Conservation (phyloP, 352 stramenopile species). For the Peronospora belbahrii region DNA sequence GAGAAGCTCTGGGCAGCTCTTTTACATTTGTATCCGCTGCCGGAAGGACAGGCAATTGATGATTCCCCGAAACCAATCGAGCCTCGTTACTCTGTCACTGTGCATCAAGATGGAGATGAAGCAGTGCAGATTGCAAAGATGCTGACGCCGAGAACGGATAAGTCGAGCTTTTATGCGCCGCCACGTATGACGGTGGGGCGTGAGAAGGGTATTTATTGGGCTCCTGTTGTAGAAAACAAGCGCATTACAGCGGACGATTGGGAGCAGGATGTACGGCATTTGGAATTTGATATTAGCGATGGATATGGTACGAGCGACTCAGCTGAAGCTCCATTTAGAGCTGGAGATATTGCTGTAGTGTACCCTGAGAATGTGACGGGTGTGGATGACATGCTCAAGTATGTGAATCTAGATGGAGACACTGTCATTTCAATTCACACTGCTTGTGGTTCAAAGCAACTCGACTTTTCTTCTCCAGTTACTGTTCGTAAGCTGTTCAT, state of each 20-base stretch:
- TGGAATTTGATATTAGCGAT: slow-evolving; percentile 52
- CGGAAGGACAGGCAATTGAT: slow-evolving; percentile 49
- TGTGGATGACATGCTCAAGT: slow-evolving; percentile 62
- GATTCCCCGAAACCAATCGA: slow-evolving; percentile 50
- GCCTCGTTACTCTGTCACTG: slow-evolving; percentile 35
- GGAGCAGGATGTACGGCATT: slow-evolving; percentile 75
- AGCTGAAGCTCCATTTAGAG: slow-evolving; percentile 28
- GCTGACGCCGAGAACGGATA: slow-evolving; percentile 22
- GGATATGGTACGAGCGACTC: not conserved
- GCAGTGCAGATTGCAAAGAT: slow-evolving; percentile 9
- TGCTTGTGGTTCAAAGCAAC: slow-evolving; percentile 37
- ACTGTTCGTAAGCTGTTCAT: slow-evolving; percentile 63
- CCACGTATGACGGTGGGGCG: slow-evolving; percentile 34
- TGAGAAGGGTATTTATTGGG: slow-evolving; percentile 41
- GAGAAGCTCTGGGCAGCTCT: slow-evolving; percentile 59
- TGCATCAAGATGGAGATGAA: slow-evolving; percentile 16
- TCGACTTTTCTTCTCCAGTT: slow-evolving; percentile 44
- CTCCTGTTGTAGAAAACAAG: slow-evolving; percentile 51
- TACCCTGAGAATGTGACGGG: slow-evolving; percentile 71
- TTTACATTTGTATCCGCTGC: slow-evolving; percentile 40
- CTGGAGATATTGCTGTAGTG: slow-evolving; percentile 66
- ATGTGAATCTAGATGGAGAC: slow-evolving; percentile 32
- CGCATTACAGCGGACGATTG: slow-evolving; percentile 61
- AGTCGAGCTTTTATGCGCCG: slow-evolving; percentile 54
- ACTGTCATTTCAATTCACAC: slow-evolving; percentile 41